These are phyloP conservation scores for Xerocomellus amylosporus DNA, from an alignment of 768 basidiomycete genomes.

Conservation along the genomic window DNA sequence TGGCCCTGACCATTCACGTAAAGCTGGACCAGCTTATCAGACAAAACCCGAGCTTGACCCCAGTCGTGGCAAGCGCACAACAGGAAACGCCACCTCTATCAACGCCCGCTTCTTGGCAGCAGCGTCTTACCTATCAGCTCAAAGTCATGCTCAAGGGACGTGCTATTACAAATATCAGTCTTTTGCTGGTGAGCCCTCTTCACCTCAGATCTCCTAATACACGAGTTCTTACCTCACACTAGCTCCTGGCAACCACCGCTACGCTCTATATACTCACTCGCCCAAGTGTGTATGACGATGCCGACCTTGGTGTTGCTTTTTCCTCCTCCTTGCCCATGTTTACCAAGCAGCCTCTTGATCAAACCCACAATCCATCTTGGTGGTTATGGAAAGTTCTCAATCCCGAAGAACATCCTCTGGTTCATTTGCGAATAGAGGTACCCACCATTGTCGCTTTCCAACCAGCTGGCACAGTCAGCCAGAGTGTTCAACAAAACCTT, in stretches of 20 bases:
- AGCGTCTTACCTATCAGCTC: slow-evolving; percentile 18
- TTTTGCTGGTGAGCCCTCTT: slow-evolving; percentile 61
- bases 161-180: slow-evolving; percentile 73
- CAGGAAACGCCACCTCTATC: slow-evolving; percentile 24
- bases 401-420: slow-evolving; percentile 57
- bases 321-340: slow-evolving; percentile 33
- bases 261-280: slow-evolving; percentile 73
- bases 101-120: slow-evolving; percentile 34
- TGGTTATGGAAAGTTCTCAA: slow-evolving; percentile 78
- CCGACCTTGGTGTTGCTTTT: slow-evolving; percentile 17
- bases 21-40: slow-evolving; percentile 84
- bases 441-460: slow-evolving; percentile 73
- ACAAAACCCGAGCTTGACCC: slow-evolving; percentile 59
- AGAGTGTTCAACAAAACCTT: slow-evolving; percentile 32
- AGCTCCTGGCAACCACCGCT: slow-evolving; percentile 77
- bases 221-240: slow-evolving; percentile 4
- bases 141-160: slow-evolving; percentile 58
- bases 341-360: slow-evolving; percentile 29
- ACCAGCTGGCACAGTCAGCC: slow-evolving; percentile 35
- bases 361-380: slow-evolving; percentile 50
- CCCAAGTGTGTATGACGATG: slow-evolving; percentile 39
- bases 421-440: slow-evolving; percentile 79
- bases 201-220: not conserved
- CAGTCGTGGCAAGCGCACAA: slow-evolving; percentile 35
- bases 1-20: slow-evolving; percentile 11